Evolutionary conservation across 345 rosid species (phyloP), one percentile per base, ranked within the genome.

Genomic region (Arabidopsis arenosa): DNA sequence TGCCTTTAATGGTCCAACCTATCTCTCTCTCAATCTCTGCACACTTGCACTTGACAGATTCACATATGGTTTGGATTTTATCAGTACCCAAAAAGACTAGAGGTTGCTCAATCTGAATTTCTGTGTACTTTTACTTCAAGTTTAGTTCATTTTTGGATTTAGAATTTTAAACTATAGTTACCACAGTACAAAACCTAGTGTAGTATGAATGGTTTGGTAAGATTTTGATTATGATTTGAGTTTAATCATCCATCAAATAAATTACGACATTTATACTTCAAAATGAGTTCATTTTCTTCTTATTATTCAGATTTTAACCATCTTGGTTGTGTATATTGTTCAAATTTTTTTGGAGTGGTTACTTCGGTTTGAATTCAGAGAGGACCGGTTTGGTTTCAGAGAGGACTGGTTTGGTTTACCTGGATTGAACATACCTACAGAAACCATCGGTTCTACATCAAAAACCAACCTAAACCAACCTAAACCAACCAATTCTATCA

Each of bases 1-100:
- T 53, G 63, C 12, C 77, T 64, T 64, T 54, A 73, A 32, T 63
- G 30, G 48, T 54, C 32, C 78, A 56, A 74, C 65, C 7, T 44
- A 3, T 49, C n/a, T 64, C 51, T 48, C 49, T 70, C 64, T 44
- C 59, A 52, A 21, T 39, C 53, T 39, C 26, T 28, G 4, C 4
- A 4, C 32, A 28, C 32, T 28, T 35, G 2, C 30, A 6, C n/a
- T 45, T 45, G 39, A n/a, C 18, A 58, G 6, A 58, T 58, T 57
- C 51, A 68, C 21, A n/a, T 68, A 26, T 40, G 21, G 43, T 64
- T 32, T 9, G 3, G 1, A 2, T 9, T 63, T 9, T 43, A 28
- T 44, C 14, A 30, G 26, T 9, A n/a, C 51, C 36, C 13, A 57
- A 57, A 57, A 4, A 14, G 4, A 6, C 17, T 28, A 28, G 15